These are phyloP conservation scores for Hymenoscyphus fraxineus DNA, from an alignment of 2,329 filamentous ascomycete genomes.

Conservation along the genomic window DNA sequence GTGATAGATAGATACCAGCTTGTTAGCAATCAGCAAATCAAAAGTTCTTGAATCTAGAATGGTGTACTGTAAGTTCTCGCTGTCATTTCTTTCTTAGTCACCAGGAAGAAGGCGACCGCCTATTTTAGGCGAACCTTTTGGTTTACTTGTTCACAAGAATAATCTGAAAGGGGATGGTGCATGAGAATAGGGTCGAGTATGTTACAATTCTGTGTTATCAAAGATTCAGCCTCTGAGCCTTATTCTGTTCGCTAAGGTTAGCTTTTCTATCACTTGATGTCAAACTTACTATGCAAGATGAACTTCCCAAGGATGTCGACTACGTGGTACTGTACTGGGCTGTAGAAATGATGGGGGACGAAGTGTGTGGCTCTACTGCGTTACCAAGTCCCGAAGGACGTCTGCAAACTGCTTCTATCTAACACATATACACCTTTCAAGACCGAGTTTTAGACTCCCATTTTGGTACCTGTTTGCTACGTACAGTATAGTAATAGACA, in stretches of 20 bases:
- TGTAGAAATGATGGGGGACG: too few relatives aligned
- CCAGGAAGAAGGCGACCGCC: not conserved
- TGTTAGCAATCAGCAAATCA: conserved; percentile 1
- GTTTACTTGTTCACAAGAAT: not conserved
- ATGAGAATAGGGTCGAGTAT: not conserved
- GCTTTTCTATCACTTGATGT: not conserved
- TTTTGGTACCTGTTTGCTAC: too few relatives aligned
- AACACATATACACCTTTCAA: too few relatives aligned
- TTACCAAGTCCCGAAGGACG: too few relatives aligned
- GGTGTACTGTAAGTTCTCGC: not conserved
- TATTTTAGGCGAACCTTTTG: not conserved
- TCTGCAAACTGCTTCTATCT: too few relatives aligned
- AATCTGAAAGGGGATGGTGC: not conserved
- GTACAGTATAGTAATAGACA: too few relatives aligned
- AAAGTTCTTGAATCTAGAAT: not conserved
- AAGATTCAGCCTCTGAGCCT: not conserved
- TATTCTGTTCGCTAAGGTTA: not conserved
- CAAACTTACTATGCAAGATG: not conserved
- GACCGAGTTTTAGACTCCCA: too few relatives aligned
- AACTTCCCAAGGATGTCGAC: not conserved
- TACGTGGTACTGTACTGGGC: too few relatives aligned
- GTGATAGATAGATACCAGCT: conserved; percentile 2
- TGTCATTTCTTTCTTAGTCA: not conserved
- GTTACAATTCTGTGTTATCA: not conserved
- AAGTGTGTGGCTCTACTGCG: too few relatives aligned